A percentile compares a stretch with the other conserved stretches of the same genome.
Evolutionary conservation across 2,329 filamentous ascomycete species (phyloP).

Genomic region (Claviceps humidiphila): DNA sequence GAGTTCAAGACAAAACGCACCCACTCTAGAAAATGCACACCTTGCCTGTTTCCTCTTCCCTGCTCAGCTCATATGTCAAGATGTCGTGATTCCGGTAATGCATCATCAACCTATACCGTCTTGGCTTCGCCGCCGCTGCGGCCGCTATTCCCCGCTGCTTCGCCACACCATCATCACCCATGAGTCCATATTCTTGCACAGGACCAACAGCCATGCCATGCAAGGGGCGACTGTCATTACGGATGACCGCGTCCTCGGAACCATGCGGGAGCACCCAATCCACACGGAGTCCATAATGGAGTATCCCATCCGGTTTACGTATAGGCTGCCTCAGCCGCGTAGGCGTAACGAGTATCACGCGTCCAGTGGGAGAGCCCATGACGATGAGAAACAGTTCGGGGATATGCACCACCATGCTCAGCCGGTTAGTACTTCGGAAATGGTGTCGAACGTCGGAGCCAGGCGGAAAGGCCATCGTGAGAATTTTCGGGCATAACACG

Average conservation of each 20-base stretch:
- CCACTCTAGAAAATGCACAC: slow-evolving; percentile 21
- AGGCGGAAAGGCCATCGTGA: slow-evolving; percentile 15
- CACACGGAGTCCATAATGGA: slow-evolving; percentile 34
- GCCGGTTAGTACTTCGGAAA: slow-evolving; percentile 22
- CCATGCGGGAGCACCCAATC: slow-evolving; percentile 38
- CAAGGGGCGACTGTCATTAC: slow-evolving; percentile 36
- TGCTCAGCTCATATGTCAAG: slow-evolving; percentile 53
- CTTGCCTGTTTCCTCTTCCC: slow-evolving; percentile 23
- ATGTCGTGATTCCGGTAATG: slow-evolving; percentile 60
- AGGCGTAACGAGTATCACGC: slow-evolving; percentile 49
- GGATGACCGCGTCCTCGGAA: slow-evolving; percentile 29
- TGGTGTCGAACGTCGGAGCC: slow-evolving; percentile 11
- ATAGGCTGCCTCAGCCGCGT: slow-evolving; percentile 18
- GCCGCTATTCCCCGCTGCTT: slow-evolving; percentile 6
- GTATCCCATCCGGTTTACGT: slow-evolving; percentile 9
- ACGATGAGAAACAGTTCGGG: slow-evolving; percentile 57
- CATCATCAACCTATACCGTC: slow-evolving; percentile 54
- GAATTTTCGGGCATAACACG: slow-evolving; percentile 18
- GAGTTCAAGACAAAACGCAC: neutral
- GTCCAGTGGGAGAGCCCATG: slow-evolving; percentile 52
- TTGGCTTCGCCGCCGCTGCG: slow-evolving; percentile 16
- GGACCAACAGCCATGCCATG: slow-evolving; percentile 57
- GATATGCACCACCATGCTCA: slow-evolving; percentile 51
- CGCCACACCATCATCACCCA: slow-evolving; percentile 2
- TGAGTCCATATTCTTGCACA: slow-evolving; percentile 32